Evolutionary conservation across 1,284 basidiomycete genomes (phyloP).

Genomic region (Pascua guehoae): DNA sequence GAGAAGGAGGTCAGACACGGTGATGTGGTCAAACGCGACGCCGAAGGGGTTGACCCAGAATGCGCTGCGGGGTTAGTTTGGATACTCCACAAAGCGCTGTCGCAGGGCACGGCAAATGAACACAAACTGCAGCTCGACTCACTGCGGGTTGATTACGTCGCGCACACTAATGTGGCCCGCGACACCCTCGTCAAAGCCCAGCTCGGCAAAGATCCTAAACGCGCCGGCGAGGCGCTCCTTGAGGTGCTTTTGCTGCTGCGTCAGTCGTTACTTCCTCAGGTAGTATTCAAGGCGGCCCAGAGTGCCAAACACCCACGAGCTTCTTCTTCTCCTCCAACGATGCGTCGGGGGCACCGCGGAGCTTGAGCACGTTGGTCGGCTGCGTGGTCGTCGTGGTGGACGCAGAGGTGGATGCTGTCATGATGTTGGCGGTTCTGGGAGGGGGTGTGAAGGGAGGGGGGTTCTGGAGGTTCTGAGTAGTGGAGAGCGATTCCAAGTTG

Average conservation of each 20-base stretch:
- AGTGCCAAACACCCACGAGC: no score
- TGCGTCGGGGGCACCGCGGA: background rate
- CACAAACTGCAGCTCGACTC: conserved; percentile 13
- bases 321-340: no score
- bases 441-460: no score
- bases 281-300: background rate
- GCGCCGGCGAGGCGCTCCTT: conserved; percentile 55
- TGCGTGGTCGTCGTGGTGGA: no score
- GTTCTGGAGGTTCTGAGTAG: no score
- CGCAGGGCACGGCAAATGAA: no score
- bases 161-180: conserved; percentile 64
- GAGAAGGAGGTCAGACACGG: conserved; percentile 53
- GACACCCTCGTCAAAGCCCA: conserved; percentile 62
- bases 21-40: conserved; percentile 51
- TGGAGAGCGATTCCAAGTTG: no score
- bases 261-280: background rate
- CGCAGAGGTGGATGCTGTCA: no score
- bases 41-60: conserved; percentile 60
- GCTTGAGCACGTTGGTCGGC: background rate
- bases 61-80: conserved; percentile 3
- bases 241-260: conserved; percentile 50
- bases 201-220: conserved; percentile 49
- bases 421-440: no score
- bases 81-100: no score
- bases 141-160: conserved; percentile 55